Percentiles rank a stretch among this genome's conserved stretches.
Evolutionary conservation across 2,329 filamentous ascomycete genomes (phyloP).

Genomic region (Aspergillus sp.): DNA sequence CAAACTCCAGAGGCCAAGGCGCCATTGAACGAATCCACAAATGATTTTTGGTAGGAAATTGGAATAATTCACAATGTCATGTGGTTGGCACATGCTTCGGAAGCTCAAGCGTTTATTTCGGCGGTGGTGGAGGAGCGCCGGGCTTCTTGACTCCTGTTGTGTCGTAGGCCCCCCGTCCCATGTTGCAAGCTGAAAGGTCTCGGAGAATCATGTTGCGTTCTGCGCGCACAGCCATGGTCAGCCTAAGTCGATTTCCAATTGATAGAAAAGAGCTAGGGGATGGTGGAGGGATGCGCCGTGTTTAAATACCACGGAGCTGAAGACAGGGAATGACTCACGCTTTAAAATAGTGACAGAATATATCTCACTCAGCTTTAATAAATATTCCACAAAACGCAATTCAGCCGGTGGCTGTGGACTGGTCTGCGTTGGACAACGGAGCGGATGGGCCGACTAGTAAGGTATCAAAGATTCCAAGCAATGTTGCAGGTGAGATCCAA

Average conservation of each 20-base stretch:
- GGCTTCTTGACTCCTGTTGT: constrained; percentile 54
- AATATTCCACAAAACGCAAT: constrained; percentile 11
- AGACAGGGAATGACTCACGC: constrained; percentile 5
- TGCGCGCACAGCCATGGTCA: constrained; percentile 33
- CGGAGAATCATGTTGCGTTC: constrained; percentile 42
- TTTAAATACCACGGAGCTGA: background rate
- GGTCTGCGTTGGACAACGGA: constrained; percentile 19
- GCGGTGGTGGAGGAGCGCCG: constrained; percentile 44
- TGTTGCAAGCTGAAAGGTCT: constrained; percentile 45
- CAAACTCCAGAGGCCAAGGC: constrained; percentile 27
- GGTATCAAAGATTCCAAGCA: constrained; percentile 25
- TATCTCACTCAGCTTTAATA: constrained; percentile 2
- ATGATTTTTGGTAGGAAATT: constrained; percentile 21
- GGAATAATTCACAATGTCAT: constrained; percentile 15
- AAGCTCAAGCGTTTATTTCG: constrained; percentile 22
- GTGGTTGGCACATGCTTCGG: constrained; percentile 21
- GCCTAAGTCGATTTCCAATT: constrained; percentile 7
- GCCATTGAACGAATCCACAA: constrained; percentile 24
- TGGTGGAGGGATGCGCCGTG: background rate
- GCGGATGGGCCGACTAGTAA: constrained; percentile 18
- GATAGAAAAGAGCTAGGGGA: background rate
- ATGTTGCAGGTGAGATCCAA: constrained; percentile 36
- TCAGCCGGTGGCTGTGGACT: constrained; percentile 12
- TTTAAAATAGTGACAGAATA: constrained; percentile 10
- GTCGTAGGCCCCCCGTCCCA: constrained; percentile 54